Evolutionary conservation across 495 filamentous ascomycete genomes (phyloP).

Genomic region (Penicillium canariense): DNA sequence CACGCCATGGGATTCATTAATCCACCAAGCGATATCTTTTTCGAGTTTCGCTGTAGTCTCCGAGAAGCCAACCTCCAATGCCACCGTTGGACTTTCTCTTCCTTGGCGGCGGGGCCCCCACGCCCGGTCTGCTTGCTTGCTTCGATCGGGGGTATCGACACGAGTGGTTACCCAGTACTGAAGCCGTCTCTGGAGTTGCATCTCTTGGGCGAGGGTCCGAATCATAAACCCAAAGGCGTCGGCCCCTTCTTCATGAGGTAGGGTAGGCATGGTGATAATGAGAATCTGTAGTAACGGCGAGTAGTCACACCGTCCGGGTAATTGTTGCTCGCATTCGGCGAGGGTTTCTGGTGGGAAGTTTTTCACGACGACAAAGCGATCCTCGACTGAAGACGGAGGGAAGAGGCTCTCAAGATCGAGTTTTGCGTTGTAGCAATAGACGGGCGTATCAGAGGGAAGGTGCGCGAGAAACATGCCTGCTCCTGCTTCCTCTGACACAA

Average conservation of each 20-base stretch:
- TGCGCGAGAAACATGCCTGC: neutral
- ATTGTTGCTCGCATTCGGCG: neutral
- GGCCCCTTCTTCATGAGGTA: neutral
- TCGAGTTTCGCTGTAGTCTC: slow-evolving; percentile 2
- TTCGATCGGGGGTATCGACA: neutral
- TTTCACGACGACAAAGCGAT: neutral
- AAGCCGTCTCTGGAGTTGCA: neutral
- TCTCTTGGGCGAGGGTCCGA: neutral
- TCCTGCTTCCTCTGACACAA: neutral
- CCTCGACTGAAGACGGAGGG: neutral
- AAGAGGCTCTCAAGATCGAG: neutral
- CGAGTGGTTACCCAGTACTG: neutral
- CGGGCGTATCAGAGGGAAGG: neutral
- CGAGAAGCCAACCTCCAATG: slow-evolving; percentile 3
- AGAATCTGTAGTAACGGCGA: slow-evolving; percentile 6
- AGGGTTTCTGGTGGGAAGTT: neutral
- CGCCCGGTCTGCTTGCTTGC: slow-evolving; percentile 5
- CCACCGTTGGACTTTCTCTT: slow-evolving; percentile 6
- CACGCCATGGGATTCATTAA: slow-evolving; percentile 5
- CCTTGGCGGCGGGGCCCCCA: slow-evolving; percentile 4
- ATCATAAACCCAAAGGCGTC: neutral
- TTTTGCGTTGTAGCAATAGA: neutral
- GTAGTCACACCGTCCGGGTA: slow-evolving; percentile 4
- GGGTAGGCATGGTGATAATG: slow-evolving; percentile 3
- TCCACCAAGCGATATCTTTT: slow-evolving; percentile 5